These are phyloP conservation scores for Penicillium olsonii DNA, from an alignment of 2,329 filamentous ascomycete species.

Conservation along the genomic window DNA sequence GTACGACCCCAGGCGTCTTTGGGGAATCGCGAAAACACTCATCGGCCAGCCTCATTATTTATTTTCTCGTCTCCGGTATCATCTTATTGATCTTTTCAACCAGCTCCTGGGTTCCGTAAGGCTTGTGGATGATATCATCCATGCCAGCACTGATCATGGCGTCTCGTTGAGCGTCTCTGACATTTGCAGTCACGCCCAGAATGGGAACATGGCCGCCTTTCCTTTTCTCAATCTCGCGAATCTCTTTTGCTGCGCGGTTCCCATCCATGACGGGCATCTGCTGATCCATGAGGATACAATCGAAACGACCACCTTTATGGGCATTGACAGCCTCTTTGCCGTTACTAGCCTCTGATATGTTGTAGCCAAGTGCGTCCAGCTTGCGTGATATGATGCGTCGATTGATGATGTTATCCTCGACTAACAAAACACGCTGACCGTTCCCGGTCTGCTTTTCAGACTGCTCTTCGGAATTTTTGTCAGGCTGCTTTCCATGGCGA, in stretches of 20 bases:
- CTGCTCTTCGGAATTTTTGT: no score
- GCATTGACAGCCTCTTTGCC: conserved; percentile 47
- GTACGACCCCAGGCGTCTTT: neutral
- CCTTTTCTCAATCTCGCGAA: conserved; percentile 66
- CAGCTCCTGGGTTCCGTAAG: conserved; percentile 73
- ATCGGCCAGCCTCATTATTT: neutral
- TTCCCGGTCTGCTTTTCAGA: neutral
- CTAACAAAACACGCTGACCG: conserved; percentile 36
- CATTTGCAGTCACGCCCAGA: conserved; percentile 66
- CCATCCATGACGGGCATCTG: conserved; percentile 87
- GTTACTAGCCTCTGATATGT: conserved; percentile 39
- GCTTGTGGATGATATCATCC: conserved; percentile 77
- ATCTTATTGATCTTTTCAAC: conserved; percentile 67
- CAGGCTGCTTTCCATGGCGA: neutral
- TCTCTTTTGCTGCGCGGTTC: conserved; percentile 68
- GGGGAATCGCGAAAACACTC: neutral
- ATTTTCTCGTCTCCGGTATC: conserved; percentile 6
- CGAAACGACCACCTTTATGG: conserved; percentile 44
- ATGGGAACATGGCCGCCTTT: conserved; percentile 42
- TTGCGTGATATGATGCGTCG: conserved; percentile 41
- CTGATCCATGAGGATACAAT: conserved; percentile 75
- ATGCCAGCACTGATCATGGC: conserved; percentile 72
- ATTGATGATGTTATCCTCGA: conserved; percentile 50
- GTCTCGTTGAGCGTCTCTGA: conserved; percentile 71
- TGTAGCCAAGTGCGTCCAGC: conserved; percentile 38